Evolutionary conservation across 306 rosid species (phyloP).

Genomic region (Citrullus amarus): DNA sequence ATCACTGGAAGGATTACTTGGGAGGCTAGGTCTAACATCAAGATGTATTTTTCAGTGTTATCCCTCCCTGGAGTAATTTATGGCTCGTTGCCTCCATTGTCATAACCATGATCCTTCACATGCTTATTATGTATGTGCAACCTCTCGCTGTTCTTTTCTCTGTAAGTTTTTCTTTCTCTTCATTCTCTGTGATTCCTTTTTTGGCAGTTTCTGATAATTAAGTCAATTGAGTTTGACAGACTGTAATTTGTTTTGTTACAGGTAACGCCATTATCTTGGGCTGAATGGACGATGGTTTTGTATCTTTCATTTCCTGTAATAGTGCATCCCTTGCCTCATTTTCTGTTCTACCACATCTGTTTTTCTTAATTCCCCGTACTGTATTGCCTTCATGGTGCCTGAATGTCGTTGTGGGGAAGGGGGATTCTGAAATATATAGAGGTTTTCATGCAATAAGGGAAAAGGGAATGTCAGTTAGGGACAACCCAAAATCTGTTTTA

Average conservation of each 20-base stretch:
- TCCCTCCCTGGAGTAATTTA: slow-evolving; percentile 95
- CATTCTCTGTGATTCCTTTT: slow-evolving; percentile 11
- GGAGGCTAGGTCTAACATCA: not conserved
- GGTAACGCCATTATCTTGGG: slow-evolving; percentile 88
- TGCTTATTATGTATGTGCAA: slow-evolving; percentile 66
- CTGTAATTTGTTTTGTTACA: slow-evolving; percentile 16
- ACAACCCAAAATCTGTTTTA: not conserved
- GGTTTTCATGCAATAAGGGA: not conserved
- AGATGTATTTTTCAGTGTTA: slow-evolving; percentile 41
- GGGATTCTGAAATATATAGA: not conserved
- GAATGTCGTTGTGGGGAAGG: not conserved
- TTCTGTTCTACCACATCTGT: slow-evolving; percentile 6
- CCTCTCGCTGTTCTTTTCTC: slow-evolving; percentile 95
- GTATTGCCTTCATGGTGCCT: not conserved
- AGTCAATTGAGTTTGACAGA: slow-evolving; percentile 11
- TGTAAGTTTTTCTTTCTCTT: slow-evolving; percentile 46
- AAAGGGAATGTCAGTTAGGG: not conserved
- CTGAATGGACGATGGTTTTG: slow-evolving; percentile 77
- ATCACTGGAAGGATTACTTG: not conserved
- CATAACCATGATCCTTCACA: slow-evolving; percentile 77
- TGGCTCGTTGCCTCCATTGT: slow-evolving; percentile 95
- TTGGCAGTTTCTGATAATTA: not conserved
- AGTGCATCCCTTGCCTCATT: not conserved
- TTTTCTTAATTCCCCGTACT: not conserved
- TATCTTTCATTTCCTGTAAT: slow-evolving; percentile 87